phyloP scores from a whole-genome alignment of 768 basidiomycete species.

The Suillus occidentalis region DNA sequence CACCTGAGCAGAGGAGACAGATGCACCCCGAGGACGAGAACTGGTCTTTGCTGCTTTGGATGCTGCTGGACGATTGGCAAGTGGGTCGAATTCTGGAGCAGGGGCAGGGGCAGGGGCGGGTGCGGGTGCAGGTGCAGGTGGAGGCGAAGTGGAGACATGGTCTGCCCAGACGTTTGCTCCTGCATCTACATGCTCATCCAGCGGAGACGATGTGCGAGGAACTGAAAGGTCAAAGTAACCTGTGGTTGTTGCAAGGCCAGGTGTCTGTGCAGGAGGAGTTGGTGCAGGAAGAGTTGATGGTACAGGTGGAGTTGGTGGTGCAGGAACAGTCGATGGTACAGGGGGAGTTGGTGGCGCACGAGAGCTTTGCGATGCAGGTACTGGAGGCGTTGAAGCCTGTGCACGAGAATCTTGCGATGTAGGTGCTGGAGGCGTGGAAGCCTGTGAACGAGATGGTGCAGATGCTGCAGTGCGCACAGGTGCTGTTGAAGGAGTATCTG shows the following conservation, averaged over 20 bases:
- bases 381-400: slow-evolving; percentile 19
- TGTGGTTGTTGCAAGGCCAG: neutral
- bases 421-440: slow-evolving; percentile 22
- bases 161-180: slow-evolving; percentile 31
- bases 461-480: slow-evolving; percentile 9
- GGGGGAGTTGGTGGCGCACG: slow-evolving; percentile 16
- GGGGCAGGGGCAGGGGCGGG: neutral
- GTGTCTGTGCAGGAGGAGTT: slow-evolving; percentile 18
- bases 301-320: slow-evolving; percentile 16
- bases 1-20: slow-evolving; percentile 26
- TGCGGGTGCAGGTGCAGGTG: slow-evolving; percentile 9
- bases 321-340: slow-evolving; percentile 6
- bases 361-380: slow-evolving; percentile 12
- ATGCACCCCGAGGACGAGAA: slow-evolving; percentile 24
- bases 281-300: slow-evolving; percentile 16
- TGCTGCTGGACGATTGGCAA: slow-evolving; percentile 6
- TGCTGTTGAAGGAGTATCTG: neutral
- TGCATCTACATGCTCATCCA: slow-evolving; percentile 14
- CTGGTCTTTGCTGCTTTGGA: slow-evolving; percentile 23
- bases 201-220: slow-evolving; percentile 27
- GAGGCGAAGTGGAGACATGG: slow-evolving; percentile 7
- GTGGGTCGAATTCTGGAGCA: neutral
- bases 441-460: slow-evolving; percentile 14
- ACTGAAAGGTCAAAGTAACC: slow-evolving; percentile 26
- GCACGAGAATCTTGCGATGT: slow-evolving; percentile 16